A percentile compares a stretch with the other conserved stretches of the same genome.
Conservation (phyloP, 306 rosid species). For the Vigna radiata region DNA sequence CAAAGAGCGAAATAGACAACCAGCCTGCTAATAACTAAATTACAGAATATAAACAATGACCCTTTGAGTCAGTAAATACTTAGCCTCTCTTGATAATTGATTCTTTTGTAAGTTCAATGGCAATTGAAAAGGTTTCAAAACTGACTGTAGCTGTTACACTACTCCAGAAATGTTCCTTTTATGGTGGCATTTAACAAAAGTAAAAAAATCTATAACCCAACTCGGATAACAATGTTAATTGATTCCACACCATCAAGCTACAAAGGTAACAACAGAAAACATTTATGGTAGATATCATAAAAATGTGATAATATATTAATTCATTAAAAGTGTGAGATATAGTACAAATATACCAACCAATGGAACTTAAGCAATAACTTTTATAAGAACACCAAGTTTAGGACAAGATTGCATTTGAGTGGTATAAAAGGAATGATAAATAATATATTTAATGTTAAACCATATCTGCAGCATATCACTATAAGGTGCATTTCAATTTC, state of each 20-base stretch:
- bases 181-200: slow-evolving; percentile 23
- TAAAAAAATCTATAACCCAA: slow-evolving; percentile 27
- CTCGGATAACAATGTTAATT: slow-evolving; percentile 36
- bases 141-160: slow-evolving; percentile 22
- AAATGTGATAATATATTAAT: slow-evolving; percentile 24
- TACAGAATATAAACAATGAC: slow-evolving; percentile 25
- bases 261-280: slow-evolving; percentile 32
- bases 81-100: slow-evolving; percentile 35
- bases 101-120: slow-evolving; percentile 27
- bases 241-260: slow-evolving; percentile 14
- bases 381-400: slow-evolving; percentile 1
- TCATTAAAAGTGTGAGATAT: slow-evolving; percentile 15
- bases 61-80: slow-evolving; percentile 3
- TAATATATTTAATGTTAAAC: background rate
- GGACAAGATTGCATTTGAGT: slow-evolving; percentile 27
- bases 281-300: slow-evolving; percentile 23
- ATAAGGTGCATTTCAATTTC: slow-evolving; percentile 24
- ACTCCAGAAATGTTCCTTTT: slow-evolving; percentile 38
- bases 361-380: background rate
- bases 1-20: slow-evolving; percentile 17
- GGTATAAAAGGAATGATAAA: slow-evolving; percentile 15
- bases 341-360: slow-evolving; percentile 9
- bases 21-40: slow-evolving; percentile 21
- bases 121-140: slow-evolving; percentile 26
- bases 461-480: slow-evolving; percentile 3